Evolutionary conservation across 164 flowering plant species (phyloP), one percentile per base, ranked within the genome.

Genomic region (Buxus sempervirens): DNA sequence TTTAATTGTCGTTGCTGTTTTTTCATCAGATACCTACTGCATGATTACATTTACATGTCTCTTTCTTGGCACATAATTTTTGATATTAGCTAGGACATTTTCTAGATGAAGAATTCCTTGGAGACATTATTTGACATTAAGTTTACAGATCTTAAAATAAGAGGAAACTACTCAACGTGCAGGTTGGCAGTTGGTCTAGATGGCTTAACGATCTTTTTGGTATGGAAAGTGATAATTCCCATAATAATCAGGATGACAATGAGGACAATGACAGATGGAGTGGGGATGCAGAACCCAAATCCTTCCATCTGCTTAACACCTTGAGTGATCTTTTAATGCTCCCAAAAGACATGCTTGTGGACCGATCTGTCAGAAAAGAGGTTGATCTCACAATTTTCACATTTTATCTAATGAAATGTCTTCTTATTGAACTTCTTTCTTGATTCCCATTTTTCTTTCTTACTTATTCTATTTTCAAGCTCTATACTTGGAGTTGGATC

Each of bases 301-400:
- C 83, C 63, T 96, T 96, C 70, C 70, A 49, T 54, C 87, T 91
- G 63, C 93, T 96, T 22, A 86, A 90, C 72, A 81, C 79, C 14
- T 77, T 96, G 73, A 96, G 99, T 75, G 98, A 96, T 83, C 90
- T 96, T 66, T 70, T 96, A 60, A 96, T 96, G 99, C 98, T 96
- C 64, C 99, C 99, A 9, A 96, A 96, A 75, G 99, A 96, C 79
- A 83, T 96, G 96, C 89, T 96, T 58, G 74, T 89, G 70, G 99
- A 96, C 72, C 79, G 82, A 55, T 82, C 93, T 56, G 78, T 90
- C 62, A 86, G 96, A 78, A 77, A 82, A 75, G 98, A 96, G 99
- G 99, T 94, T 14, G 6, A 23, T n/a, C 58, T 66, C 20, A 13
- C 24, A 45, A n/a, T n/a, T n/a, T n/a, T n/a, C n/a, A n/a, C n/a